These are phyloP conservation scores for Nakazawaea wyomingensis DNA, from an alignment of 805 yeast species.

Conservation along the genomic window DNA sequence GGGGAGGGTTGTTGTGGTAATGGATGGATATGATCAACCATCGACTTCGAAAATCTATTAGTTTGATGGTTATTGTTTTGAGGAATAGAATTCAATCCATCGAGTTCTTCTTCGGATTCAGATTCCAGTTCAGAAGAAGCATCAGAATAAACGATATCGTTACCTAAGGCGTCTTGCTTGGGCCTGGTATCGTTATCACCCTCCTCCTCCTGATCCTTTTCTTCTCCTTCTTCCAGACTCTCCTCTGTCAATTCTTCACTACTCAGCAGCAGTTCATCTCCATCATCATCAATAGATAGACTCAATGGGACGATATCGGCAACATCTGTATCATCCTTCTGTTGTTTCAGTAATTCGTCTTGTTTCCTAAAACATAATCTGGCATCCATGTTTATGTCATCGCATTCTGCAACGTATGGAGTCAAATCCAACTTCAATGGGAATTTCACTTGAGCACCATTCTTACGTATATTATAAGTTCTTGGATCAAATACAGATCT, in stretches of 20 bases:
- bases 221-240: conserved; percentile 23
- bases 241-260: conserved; percentile 21
- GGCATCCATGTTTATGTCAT: conserved; percentile 75
- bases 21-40: too few relatives aligned
- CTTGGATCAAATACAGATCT: conserved; percentile 89
- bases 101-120: conserved; percentile 1
- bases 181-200: conserved; percentile 17
- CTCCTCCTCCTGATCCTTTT: conserved; percentile 15
- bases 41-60: neutral
- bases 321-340: conserved; percentile 16
- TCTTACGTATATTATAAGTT: conserved; percentile 79
- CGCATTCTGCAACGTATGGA: conserved; percentile 63
- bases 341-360: conserved; percentile 29
- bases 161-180: conserved; percentile 27
- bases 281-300: too few relatives aligned
- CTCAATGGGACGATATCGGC: too few relatives aligned
- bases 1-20: conserved; percentile 9
- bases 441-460: conserved; percentile 76
- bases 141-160: conserved; percentile 18
- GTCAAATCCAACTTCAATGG: conserved; percentile 64
- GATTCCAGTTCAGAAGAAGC: conserved; percentile 1
- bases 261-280: conserved; percentile 22
- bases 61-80: conserved; percentile 11
- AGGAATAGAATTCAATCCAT: conserved; percentile 1
- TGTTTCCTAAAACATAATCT: conserved; percentile 66